Evolutionary conservation across 495 filamentous ascomycete genomes (phyloP), one percentile per base, ranked within the genome.

Genomic region (Penicillium tannophilum): DNA sequence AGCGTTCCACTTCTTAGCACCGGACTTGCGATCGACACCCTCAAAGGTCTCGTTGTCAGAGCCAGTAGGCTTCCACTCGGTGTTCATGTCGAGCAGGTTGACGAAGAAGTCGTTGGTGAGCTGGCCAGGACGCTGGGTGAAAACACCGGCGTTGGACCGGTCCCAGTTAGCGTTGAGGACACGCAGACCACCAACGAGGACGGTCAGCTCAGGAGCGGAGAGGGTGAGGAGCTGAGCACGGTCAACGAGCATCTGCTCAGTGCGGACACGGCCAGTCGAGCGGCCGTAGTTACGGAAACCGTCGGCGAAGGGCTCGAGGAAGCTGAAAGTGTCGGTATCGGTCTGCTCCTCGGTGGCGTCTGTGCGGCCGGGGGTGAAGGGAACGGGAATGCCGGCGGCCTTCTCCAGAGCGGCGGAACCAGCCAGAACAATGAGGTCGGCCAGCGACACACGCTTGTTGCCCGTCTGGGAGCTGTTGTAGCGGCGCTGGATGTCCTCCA

Each of bases 41-140:
- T 88, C 82, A 63, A 81, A 90, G 44, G 78, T 16, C 55, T 88
- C 86, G 50, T 69, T 64, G 63, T 73, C 63, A 50, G 56, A 63
- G 49, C 72, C 73, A 12, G 65, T 68, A 16, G 82, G 57, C 77
- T 85, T 85, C 88, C 87, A 90, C 24, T 65, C 75, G 1, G 84
- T 88, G 76, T 67, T 73, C 68, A 80, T 80, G 66, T 90, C 88
- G 11, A 90, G 77, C 26, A 90, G 78, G 76, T 90, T 89, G 67
- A 86, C 81, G 66, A 90, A 90, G 79, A 87, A 90, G 75, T 90
- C 88, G 67, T 88, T 88, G 70, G 84, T 88, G 58, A 90, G 81
- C 67, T 82, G 71, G 52, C 88, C 88, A 0, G 87, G 85, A 17
- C 72, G 74, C 58, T 76, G 71, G 55, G 88, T 90, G 65, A 90